Conservation (phyloP, 2,329 filamentous ascomycete species). For the Exophiala viscosa region DNA sequence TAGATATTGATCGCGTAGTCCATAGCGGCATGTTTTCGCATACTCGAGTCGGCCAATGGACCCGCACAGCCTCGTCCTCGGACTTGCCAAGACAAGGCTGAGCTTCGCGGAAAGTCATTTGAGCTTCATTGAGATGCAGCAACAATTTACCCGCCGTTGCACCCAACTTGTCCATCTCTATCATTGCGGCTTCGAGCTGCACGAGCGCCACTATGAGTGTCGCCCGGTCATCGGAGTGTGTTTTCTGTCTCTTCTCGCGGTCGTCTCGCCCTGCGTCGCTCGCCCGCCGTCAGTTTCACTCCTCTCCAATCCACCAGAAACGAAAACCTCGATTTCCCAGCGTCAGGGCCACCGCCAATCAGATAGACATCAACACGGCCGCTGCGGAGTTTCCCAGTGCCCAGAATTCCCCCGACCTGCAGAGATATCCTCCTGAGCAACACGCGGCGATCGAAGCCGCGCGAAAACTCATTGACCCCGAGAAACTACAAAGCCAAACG, state of each 20-base stretch:
- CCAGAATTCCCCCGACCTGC: slow-evolving; percentile 15
- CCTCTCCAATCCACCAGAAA: slow-evolving; percentile 35
- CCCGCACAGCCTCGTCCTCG: no score
- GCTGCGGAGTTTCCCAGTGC: slow-evolving; percentile 14
- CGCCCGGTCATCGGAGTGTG: slow-evolving; percentile 47
- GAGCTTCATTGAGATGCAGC: slow-evolving; percentile 6
- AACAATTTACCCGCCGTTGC: slow-evolving; percentile 2
- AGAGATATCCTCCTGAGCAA: slow-evolving; percentile 74
- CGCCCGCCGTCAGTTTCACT: slow-evolving; percentile 49
- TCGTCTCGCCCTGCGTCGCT: slow-evolving; percentile 38
- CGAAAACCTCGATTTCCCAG: slow-evolving; percentile 41
- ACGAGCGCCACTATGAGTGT: slow-evolving; percentile 43
- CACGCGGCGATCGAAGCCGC: slow-evolving; percentile 76
- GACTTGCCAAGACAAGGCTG: no score
- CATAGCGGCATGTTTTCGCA: no score
- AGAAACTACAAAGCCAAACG: slow-evolving; percentile 63
- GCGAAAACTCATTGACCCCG: slow-evolving; percentile 69
- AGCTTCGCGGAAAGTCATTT: not conserved
- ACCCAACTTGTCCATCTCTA: not conserved
- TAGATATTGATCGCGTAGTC: no score
- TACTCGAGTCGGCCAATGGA: no score
- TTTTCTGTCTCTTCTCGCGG: slow-evolving; percentile 49
- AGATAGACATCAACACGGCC: slow-evolving; percentile 21
- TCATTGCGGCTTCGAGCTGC: slow-evolving; percentile 12
- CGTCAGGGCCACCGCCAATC: slow-evolving; percentile 36